phyloP scores from a whole-genome alignment of 495 filamentous ascomycete genomes.

The Lasiosphaeria miniovina region DNA sequence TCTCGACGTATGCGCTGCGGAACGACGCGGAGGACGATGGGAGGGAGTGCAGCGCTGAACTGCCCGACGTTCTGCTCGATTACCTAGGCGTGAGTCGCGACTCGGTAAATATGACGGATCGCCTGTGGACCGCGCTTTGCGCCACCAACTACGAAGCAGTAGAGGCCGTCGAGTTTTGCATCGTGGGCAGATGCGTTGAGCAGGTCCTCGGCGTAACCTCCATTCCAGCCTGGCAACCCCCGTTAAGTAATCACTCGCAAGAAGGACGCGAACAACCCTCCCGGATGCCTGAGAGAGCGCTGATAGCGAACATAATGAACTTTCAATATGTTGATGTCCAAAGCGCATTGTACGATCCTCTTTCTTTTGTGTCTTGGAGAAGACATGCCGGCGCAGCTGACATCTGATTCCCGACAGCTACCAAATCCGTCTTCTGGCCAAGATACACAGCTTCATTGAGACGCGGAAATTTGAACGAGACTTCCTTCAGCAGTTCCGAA shows the following conservation, averaged over 20 bases:
- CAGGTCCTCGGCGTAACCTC: conserved; percentile 20
- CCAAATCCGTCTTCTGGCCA: conserved; percentile 16
- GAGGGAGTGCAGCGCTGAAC: not conserved
- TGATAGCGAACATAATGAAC: conserved; percentile 21
- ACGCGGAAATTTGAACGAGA: conserved; percentile 12
- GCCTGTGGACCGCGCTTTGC: conserved; percentile 17
- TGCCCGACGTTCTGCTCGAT: conserved; percentile 8
- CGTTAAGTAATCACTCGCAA: not conserved
- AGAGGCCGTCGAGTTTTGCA: conserved; percentile 20
- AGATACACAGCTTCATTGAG: conserved; percentile 15
- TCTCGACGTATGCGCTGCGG: conserved; percentile 14
- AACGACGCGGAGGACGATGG: conserved; percentile 4
- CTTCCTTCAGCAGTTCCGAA: conserved; percentile 5
- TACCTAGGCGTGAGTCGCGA: conserved; percentile 14
- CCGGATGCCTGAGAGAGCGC: conserved; percentile 5
- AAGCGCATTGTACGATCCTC: conserved; percentile 12
- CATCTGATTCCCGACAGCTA: conserved; percentile 6
- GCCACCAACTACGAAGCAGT: conserved; percentile 17
- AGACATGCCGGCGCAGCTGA: not conserved
- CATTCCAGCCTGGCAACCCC: conserved; percentile 7
- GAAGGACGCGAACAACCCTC: not conserved
- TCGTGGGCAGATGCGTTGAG: conserved; percentile 17
- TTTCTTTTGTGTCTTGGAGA: not conserved
- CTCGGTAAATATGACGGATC: conserved; percentile 15
- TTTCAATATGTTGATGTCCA: conserved; percentile 16